Evolutionary conservation across 139 green algal species (phyloP), one percentile per base, ranked within the genome.

Genomic region (Diplosphaera chodatii): DNA sequence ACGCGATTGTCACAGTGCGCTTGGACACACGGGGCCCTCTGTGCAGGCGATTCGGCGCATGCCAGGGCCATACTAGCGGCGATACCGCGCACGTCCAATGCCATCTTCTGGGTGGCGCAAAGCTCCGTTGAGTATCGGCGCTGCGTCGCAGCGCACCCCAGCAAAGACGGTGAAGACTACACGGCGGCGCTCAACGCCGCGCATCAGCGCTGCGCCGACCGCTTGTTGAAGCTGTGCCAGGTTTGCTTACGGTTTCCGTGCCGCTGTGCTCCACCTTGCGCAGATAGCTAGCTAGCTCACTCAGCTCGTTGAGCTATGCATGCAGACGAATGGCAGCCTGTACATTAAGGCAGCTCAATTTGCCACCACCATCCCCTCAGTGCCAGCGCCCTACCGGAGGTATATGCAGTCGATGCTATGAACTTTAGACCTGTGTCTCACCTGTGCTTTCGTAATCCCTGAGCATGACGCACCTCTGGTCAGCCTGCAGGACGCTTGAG

Each of bases 291-390:
- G 5, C 34, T 30, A 29, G 10, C 59, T 32, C n/a, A n/a, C n/a
- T n/a, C n/a, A n/a, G n/a, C n/a, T n/a, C n/a, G n/a, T n/a, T n/a
- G n/a, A n/a, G n/a, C n/a, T n/a, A n/a, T n/a, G n/a, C n/a, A n/a
- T 56, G 27, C 81, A 90, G 29, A 67, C 31, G 68, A 94, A 94
- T 66, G 91, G 91, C 0, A 90, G 90, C 1, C 73, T 96, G 30
- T 97, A 96, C 81, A 85, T 95, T 64, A 97, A 97, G 80, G 87
- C 88, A 0, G 91, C 86, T 0, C 92, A 97, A 83, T 87, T 95
- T 74, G 83, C 87, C 16, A 75, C 82, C 0, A 76, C 83, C 0
- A 81, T 91, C 33, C 79, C 79, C 4, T 79, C 81, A 22, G 69
- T 73, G 20, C 77, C 80, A 3, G 25, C 32, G 34, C 64, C 82